Percentiles rank a stretch among this genome's conserved stretches.
Conservation (phyloP, 306 rosid genomes). For the Lotus japonicus region DNA sequence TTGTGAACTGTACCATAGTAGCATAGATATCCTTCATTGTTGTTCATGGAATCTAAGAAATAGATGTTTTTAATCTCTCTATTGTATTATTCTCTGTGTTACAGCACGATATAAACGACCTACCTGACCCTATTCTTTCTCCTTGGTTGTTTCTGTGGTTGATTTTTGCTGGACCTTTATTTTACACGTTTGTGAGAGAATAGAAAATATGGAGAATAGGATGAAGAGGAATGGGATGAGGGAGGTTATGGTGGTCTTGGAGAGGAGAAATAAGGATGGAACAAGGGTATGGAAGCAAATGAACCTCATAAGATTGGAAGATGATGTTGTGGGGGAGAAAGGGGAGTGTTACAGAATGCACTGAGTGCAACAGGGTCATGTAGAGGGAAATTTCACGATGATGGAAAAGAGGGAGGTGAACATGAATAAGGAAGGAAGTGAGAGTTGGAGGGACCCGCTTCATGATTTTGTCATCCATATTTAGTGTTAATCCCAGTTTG, state of each 20-base stretch:
- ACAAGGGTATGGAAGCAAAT: background rate
- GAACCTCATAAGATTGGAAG: background rate
- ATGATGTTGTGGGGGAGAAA: background rate
- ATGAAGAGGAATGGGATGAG: background rate
- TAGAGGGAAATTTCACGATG: background rate
- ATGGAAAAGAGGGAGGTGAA: background rate
- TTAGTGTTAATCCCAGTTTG: background rate
- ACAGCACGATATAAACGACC: background rate
- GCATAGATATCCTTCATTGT: background rate
- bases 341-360: background rate
- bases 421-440: background rate
- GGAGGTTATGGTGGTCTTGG: background rate
- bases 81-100: background rate
- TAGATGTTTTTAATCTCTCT: background rate
- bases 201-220: too few species aligned
- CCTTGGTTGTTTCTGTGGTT: background rate
- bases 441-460: background rate
- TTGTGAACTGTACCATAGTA: background rate
- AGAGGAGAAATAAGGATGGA: background rate
- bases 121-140: background rate
- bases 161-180: background rate
- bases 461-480: background rate
- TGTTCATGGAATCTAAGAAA: background rate
- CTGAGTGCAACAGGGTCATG: background rate
- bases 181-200: background rate